phyloP scores from a whole-genome alignment of 306 rosid genomes.

The Vicia sativa region DNA sequence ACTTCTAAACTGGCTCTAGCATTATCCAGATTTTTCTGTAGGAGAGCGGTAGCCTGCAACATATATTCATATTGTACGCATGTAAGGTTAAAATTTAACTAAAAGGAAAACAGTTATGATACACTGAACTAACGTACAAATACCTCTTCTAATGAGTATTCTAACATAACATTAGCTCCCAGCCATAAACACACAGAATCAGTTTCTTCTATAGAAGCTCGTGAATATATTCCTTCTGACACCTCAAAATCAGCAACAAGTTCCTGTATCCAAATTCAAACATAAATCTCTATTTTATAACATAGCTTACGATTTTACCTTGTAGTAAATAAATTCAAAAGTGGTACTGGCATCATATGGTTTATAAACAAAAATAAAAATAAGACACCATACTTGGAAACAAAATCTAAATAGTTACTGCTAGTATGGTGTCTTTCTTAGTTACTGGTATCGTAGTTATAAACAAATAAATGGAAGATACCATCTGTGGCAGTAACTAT shows the following conservation, averaged over 20 bases:
- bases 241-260: slow-evolving; percentile 88
- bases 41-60: slow-evolving; percentile 80
- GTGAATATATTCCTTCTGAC: slow-evolving; percentile 87
- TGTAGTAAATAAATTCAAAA: slow-evolving; percentile 1
- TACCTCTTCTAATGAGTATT: slow-evolving; percentile 92
- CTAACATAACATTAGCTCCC: slow-evolving; percentile 97
- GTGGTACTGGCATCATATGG: not conserved
- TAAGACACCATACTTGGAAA: not conserved
- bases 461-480: too few relatives aligned
- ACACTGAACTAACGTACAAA: slow-evolving; percentile 27
- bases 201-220: slow-evolving; percentile 72
- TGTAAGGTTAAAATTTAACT: slow-evolving; percentile 4
- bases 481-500: too few relatives aligned
- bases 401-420: too few relatives aligned
- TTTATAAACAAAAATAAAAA: slow-evolving; percentile 13
- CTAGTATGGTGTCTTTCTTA: too few relatives aligned
- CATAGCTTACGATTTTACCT: slow-evolving; percentile 1
- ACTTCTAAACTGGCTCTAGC: slow-evolving; percentile 88
- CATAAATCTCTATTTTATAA: slow-evolving; percentile 10
- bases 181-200: slow-evolving; percentile 89
- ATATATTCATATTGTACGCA: slow-evolving; percentile 34
- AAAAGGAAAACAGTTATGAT: slow-evolving; percentile 4
- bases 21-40: slow-evolving; percentile 74
- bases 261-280: slow-evolving; percentile 53
- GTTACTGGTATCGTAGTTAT: too few relatives aligned